Evolutionary conservation across 1,139 yeast species (phyloP).

Genomic region (Hemisphaericaspora xylofermentans): DNA sequence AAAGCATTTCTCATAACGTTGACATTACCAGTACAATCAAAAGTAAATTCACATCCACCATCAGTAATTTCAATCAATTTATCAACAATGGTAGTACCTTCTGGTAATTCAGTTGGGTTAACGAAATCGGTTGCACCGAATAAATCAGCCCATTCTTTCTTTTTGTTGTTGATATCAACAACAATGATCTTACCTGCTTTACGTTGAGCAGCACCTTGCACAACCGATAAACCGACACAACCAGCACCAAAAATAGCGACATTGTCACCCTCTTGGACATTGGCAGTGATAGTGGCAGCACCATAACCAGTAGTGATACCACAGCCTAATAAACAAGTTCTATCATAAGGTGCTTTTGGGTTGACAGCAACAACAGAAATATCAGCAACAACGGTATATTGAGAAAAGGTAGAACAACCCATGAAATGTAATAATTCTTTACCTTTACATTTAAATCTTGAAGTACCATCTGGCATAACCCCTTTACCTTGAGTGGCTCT

Average conservation of each 20-base stretch:
- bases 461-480: constrained; percentile 82
- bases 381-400: constrained; percentile 96
- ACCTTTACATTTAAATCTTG: constrained; percentile 84
- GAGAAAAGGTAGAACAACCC: constrained; percentile 97
- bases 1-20: constrained; percentile 92
- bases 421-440: constrained; percentile 83
- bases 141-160: constrained; percentile 79
- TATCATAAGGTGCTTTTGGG: constrained; percentile 77
- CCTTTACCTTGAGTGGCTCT: constrained; percentile 53
- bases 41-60: constrained; percentile 94
- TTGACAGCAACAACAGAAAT: constrained; percentile 95
- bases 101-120: constrained; percentile 74
- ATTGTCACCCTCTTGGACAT: constrained; percentile 87
- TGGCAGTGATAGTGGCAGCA: constrained; percentile 93
- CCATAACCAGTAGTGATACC: constrained; percentile 99
- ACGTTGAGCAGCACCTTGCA: constrained; percentile 88
- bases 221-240: constrained; percentile 92
- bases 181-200: constrained; percentile 82
- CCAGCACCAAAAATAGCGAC: constrained; percentile 98
- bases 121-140: constrained; percentile 96
- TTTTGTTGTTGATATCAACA: constrained; percentile 80
- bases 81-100: constrained; percentile 76
- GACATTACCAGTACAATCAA: constrained; percentile 97
- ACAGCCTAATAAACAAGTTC: constrained; percentile 92
- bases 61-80: constrained; percentile 87